A percentile compares a stretch with the other conserved stretches of the same genome.
These are phyloP conservation scores for Chloromonas sp. DNA, from an alignment of 163 green algal genomes.

Conservation along the genomic window DNA sequence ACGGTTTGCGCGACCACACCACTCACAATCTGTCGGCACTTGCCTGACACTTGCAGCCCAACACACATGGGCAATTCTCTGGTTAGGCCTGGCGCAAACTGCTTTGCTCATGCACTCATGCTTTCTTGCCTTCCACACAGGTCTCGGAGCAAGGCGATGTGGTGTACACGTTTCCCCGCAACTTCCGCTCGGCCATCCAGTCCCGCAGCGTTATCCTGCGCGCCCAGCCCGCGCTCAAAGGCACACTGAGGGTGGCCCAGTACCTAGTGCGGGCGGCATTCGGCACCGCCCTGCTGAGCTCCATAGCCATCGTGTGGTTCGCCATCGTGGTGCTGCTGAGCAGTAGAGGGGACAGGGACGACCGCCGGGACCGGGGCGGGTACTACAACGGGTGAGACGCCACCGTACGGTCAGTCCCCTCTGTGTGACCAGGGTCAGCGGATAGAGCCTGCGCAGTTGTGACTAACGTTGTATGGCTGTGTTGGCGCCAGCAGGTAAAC, in stretches of 20 bases:
- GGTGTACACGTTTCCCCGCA: constrained; percentile 71
- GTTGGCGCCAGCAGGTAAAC: too few relatives aligned
- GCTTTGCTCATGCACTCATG: too few relatives aligned
- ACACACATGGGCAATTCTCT: too few relatives aligned
- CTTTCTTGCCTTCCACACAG: too few relatives aligned
- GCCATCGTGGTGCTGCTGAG: constrained; percentile 65
- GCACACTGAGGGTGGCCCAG: neutral
- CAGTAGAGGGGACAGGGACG: constrained; percentile 14
- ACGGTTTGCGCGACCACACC: too few relatives aligned
- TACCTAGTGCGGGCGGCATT: constrained; percentile 76
- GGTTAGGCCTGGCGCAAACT: too few relatives aligned
- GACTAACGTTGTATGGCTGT: too few relatives aligned
- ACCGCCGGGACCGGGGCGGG: constrained; percentile 13
- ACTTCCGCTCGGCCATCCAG: constrained; percentile 56
- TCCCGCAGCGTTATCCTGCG: constrained; percentile 42
- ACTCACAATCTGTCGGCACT: too few relatives aligned
- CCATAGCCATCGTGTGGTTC: constrained; percentile 67
- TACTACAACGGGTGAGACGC: neutral
- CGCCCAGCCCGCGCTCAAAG: constrained; percentile 31
- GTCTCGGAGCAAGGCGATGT: constrained; percentile 64
- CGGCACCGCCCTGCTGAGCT: constrained; percentile 79
- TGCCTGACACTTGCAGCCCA: too few relatives aligned
- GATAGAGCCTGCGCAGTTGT: too few relatives aligned
- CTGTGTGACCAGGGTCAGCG: too few relatives aligned
- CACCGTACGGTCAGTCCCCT: too few relatives aligned